Percentiles rank a stretch among this genome's conserved stretches.
Conservation (phyloP, 495 filamentous ascomycete genomes). For the Mycothermus thermophilus region DNA sequence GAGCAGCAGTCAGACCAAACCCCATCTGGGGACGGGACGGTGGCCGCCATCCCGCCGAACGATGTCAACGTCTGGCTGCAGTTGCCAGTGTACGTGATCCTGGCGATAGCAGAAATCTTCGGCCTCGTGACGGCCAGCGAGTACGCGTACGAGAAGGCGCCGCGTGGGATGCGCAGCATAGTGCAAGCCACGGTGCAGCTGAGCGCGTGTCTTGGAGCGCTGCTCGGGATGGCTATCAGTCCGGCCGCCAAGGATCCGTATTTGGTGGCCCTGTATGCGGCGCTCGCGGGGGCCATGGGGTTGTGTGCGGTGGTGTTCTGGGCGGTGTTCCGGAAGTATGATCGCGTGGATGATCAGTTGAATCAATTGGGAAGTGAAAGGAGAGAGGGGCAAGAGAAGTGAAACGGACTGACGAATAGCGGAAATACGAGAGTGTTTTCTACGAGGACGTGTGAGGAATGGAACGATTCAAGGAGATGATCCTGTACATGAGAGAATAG, state of each 20-base stretch:
- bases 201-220: conserved; percentile 26
- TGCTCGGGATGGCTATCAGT: conserved; percentile 30
- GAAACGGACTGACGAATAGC: no score
- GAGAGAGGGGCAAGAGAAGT: neutral
- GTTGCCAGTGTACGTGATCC: conserved; percentile 25
- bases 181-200: conserved; percentile 29
- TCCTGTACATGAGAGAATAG: no score
- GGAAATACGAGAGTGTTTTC: no score
- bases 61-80: conserved; percentile 27
- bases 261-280: conserved; percentile 34
- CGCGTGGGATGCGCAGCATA: conserved; percentile 18
- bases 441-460: no score
- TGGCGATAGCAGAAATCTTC: conserved; percentile 31
- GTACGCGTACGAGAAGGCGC: conserved; percentile 40
- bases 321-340: conserved; percentile 19
- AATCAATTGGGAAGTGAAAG: neutral
- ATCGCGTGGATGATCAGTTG: conserved; percentile 4
- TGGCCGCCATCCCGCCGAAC: no score
- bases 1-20: no score
- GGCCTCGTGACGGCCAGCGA: conserved; percentile 29
- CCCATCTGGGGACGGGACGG: no score
- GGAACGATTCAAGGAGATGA: no score
- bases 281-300: conserved; percentile 22
- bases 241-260: conserved; percentile 29
- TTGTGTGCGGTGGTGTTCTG: conserved; percentile 19